Conservation (phyloP, 495 filamentous ascomycete species). For the Penicillium dipodomyicola region DNA sequence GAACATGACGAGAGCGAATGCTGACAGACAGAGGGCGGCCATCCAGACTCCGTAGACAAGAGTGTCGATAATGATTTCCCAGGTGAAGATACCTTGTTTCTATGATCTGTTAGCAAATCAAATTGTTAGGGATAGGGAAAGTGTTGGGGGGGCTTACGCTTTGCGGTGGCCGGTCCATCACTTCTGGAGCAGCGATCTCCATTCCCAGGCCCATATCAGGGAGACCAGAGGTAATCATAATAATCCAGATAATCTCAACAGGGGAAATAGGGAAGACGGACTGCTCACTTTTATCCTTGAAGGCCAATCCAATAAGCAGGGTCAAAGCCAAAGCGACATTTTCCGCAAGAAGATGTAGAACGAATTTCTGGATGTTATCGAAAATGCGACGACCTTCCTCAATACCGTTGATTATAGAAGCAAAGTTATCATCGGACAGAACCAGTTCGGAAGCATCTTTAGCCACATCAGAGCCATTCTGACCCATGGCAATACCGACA, state of each 20-base stretch:
- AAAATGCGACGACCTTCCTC: constrained; percentile 72
- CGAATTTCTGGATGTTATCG: constrained; percentile 77
- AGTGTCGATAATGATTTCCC: constrained; percentile 66
- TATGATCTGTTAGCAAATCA: constrained; percentile 37
- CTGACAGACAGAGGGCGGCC: constrained; percentile 61
- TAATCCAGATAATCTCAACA: constrained; percentile 75
- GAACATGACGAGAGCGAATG: constrained; percentile 66
- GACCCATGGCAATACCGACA: constrained; percentile 82
- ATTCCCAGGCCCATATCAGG: constrained; percentile 76
- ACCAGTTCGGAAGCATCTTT: constrained; percentile 84
- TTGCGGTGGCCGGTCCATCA: constrained; percentile 66
- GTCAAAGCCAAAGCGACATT: constrained; percentile 70
- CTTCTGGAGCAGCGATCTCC: constrained; percentile 63
- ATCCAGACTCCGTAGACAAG: constrained; percentile 70
- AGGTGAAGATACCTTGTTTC: constrained; percentile 67
- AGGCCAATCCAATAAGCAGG: constrained; percentile 66
- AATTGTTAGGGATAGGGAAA: background rate
- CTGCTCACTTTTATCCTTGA: constrained; percentile 61
- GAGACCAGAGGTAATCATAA: constrained; percentile 71
- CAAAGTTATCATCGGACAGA: constrained; percentile 81
- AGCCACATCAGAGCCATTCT: constrained; percentile 76
- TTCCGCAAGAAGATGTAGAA: constrained; percentile 68
- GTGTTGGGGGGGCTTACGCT: constrained; percentile 36
- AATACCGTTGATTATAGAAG: constrained; percentile 71
- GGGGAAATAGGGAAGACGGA: constrained; percentile 73